phyloP scores from a whole-genome alignment of 345 rosid genomes.

The Eucalyptus viminalis region DNA sequence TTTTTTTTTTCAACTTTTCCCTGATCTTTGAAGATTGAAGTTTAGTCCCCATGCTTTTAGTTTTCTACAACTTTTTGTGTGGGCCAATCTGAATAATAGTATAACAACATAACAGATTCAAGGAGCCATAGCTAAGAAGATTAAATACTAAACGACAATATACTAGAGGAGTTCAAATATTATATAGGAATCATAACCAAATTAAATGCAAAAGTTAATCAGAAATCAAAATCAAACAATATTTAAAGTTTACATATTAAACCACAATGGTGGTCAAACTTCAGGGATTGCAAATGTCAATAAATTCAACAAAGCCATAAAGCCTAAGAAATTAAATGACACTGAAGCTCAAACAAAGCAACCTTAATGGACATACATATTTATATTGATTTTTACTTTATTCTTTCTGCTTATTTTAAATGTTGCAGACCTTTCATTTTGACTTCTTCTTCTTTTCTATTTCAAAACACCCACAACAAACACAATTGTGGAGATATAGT shows the following conservation, averaged over 20 bases:
- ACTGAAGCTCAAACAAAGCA: neutral
- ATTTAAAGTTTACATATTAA: no score
- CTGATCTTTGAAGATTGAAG: neutral
- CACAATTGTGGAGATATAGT: neutral
- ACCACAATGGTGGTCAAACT: neutral
- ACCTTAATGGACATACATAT: no score
- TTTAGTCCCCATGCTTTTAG: neutral
- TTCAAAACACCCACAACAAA: neutral
- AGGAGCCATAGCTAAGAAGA: neutral
- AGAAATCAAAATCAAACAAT: neutral
- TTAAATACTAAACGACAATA: neutral
- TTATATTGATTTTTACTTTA: neutral
- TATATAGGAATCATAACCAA: accelerated
- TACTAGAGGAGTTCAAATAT: neutral
- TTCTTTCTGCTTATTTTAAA: neutral
- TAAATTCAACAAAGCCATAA: neutral
- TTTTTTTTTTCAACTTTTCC: neutral
- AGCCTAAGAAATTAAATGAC: neutral
- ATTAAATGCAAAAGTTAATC: no score
- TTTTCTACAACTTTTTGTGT: accelerated
- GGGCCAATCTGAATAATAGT: neutral
- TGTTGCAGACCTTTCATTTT: neutral
- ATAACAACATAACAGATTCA: no score
- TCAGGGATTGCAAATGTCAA: no score
- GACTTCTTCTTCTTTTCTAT: accelerated